Base-by-base conservation (phyloP, 768 basidiomycete genomes). In the Inosperma sp. region DNA sequence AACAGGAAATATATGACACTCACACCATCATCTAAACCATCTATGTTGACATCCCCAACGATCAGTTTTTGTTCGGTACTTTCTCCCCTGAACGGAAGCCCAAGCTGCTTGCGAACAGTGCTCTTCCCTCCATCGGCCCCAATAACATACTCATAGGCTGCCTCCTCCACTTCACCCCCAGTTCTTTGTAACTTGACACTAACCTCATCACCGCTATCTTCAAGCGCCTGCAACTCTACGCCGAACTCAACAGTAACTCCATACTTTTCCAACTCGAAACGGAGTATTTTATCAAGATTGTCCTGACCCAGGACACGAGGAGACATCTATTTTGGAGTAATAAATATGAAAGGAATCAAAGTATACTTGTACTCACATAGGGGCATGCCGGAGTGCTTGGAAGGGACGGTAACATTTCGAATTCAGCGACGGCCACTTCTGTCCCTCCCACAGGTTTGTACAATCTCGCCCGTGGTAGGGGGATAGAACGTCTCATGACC, bases 61-160 rank as follows among this genome's bases (percentile, higher is more conserved):
- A 75, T 61, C 34, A 69, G 61, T n/a, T 59, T 61, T 37, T 71
- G 62, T 7, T 63, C 58, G n/a, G 61, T 54, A 1, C 71, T 71
- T 49, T 74, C 72, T 3, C 76, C 75, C 8, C 71, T 36, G 40
- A 77, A 75, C 4, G 63, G 49, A 7, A 76, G 53, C 3, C 71
- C 71, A 1, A 73, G 59, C 27, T 59, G 56, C 42, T 75, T 74
- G 44, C 76, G 60, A 4, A 75, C 69, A 9, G 62, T 56, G 25
- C 75, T 68, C 40, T 64, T 68, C 1, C 70, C 75, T 10, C 74
- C 75, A 55, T 78, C 76, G 0, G 72, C 65, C 3, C 76, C 75
- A 26, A 78, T 59, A 23, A 77, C 59, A 62, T 66, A 76, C 9
- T 64, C 64, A 37, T 63, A 71, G 1, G 49, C 50, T 7, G 57